These are phyloP conservation scores for Mitosporidium daphniae DNA, from an alignment of 371 early-diverging fungal genomes.

Conservation along the genomic window DNA sequence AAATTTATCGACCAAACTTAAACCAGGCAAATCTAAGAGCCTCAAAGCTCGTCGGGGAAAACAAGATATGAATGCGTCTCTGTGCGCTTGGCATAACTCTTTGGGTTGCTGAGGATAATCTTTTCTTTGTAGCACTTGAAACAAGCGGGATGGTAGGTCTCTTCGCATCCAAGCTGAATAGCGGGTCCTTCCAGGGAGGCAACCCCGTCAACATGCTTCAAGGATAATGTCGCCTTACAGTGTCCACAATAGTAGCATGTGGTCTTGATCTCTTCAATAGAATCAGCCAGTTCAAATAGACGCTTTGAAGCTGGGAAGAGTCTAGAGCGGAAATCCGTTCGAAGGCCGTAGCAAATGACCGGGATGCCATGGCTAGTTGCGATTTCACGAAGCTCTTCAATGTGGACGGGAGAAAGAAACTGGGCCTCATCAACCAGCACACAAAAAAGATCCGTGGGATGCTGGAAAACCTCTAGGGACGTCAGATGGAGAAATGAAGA, in stretches of 20 bases:
- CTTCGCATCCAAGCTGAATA: slow-evolving; percentile 1
- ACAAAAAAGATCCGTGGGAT: neutral
- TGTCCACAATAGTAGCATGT: neutral
- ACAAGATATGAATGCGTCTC: too few species aligned
- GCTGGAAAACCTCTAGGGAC: neutral
- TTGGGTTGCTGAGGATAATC: too few species aligned
- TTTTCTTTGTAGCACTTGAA: neutral
- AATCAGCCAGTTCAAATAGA: slow-evolving; percentile 1
- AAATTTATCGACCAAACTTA: too few species aligned
- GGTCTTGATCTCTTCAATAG: neutral
- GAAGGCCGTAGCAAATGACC: slow-evolving; percentile 1
- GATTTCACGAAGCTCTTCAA: neutral
- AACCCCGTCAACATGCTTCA: neutral
- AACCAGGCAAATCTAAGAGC: too few species aligned
- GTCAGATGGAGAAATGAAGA: too few species aligned
- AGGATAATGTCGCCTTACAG: neutral
- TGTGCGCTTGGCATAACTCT: too few species aligned
- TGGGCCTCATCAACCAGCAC: neutral
- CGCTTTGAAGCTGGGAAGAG: neutral
- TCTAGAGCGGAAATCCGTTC: neutral
- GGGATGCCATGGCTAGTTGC: neutral
- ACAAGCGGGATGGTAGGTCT: neutral
- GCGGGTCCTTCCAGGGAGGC: neutral
- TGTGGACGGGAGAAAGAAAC: neutral
- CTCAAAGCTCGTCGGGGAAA: too few species aligned